phyloP scores from a whole-genome alignment of 2,329 filamentous ascomycete species.

The Hansfordia pulvinata region DNA sequence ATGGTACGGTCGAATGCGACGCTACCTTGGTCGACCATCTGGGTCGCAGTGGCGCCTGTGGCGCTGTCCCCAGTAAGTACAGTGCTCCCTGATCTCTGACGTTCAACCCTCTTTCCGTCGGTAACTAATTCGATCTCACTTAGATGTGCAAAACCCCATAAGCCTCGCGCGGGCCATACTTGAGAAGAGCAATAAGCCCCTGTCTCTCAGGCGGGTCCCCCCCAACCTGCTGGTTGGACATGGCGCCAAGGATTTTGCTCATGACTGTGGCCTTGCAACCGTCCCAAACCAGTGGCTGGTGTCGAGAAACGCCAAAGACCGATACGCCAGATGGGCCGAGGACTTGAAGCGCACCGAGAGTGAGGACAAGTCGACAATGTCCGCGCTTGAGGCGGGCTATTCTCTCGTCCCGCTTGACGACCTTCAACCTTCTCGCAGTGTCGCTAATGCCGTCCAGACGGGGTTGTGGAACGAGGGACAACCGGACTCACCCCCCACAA shows the following conservation, averaged over 20 bases:
- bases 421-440: constrained; percentile 25
- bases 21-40: constrained; percentile 85
- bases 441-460: constrained; percentile 38
- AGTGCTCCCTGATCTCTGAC: constrained; percentile 1
- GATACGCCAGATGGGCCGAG: constrained; percentile 65
- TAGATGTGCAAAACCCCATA: constrained; percentile 89
- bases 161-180: constrained; percentile 73
- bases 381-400: too few species aligned
- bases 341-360: constrained; percentile 54
- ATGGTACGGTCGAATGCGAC: constrained; percentile 88
- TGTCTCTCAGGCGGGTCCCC: constrained; percentile 80
- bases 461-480: constrained; percentile 52
- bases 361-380: constrained; percentile 20
- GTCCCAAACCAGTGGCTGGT: constrained; percentile 65
- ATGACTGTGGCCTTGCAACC: constrained; percentile 59
- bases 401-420: constrained; percentile 6
- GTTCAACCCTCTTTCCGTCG: not conserved
- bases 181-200: constrained; percentile 57
- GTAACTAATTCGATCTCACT: constrained; percentile 6
- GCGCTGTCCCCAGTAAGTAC: constrained; percentile 72
- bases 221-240: constrained; percentile 82
- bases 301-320: constrained; percentile 65
- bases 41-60: constrained; percentile 84
- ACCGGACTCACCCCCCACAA: constrained; percentile 36
- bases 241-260: constrained; percentile 78